These are phyloP conservation scores for Colletotrichum australisinense DNA, from an alignment of 2,329 filamentous ascomycete species.

Conservation along the genomic window DNA sequence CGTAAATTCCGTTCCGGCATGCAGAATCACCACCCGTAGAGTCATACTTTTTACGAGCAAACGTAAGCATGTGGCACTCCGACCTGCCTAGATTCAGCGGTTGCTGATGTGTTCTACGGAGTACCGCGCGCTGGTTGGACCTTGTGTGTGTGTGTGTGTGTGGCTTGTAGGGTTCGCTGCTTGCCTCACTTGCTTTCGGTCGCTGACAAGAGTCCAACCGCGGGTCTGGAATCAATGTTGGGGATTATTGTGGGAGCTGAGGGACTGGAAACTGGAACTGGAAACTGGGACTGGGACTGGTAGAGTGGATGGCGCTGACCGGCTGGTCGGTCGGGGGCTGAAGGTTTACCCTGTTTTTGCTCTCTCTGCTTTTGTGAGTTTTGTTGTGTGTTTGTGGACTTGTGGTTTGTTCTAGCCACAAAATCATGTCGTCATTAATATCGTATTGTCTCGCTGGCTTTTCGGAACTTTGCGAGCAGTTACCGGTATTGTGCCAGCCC, in stretches of 20 bases:
- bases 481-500: not conserved
- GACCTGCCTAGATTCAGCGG: not conserved
- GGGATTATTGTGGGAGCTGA: too few relatives aligned
- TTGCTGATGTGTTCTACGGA: not conserved
- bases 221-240: not conserved
- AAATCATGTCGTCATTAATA: not conserved
- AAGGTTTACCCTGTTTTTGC: not conserved
- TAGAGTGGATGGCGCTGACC: not conserved
- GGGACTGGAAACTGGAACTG: too few relatives aligned
- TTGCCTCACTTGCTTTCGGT: not conserved
- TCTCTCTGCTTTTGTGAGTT: not conserved
- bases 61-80: slow-evolving; percentile 11
- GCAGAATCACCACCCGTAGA: not conserved
- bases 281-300: too few relatives aligned
- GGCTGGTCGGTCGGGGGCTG: not conserved
- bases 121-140: not conserved
- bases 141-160: not conserved
- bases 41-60: slow-evolving; percentile 1
- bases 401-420: not conserved
- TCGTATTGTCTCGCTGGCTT: not conserved
- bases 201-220: not conserved
- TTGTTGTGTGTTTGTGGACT: not conserved
- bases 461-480: not conserved
- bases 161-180: not conserved
- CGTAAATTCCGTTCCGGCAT: not conserved